These are phyloP conservation scores for Tephrocybe sp. DNA, from an alignment of 768 basidiomycete genomes.

Conservation along the genomic window DNA sequence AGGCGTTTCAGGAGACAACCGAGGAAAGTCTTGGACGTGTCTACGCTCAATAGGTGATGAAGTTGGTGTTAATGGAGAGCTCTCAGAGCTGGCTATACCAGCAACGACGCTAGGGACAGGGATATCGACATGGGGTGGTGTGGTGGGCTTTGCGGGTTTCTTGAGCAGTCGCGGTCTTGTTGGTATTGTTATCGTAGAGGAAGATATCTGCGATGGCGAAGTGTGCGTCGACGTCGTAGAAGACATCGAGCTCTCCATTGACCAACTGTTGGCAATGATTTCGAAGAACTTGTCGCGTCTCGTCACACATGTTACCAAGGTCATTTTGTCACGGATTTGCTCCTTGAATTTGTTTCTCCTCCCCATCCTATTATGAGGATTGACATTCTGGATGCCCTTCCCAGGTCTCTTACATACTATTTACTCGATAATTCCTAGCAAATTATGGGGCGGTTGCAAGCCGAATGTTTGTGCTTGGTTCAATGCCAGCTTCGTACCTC, in stretches of 20 bases:
- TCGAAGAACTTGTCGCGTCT: too few species aligned
- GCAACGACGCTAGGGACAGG: neutral
- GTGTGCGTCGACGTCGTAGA: conserved; percentile 8
- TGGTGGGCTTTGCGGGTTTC: conserved; percentile 1
- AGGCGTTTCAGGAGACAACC: conserved; percentile 14
- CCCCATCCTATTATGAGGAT: too few species aligned
- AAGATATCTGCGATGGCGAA: neutral
- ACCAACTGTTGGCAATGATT: too few species aligned
- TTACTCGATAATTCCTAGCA: too few species aligned
- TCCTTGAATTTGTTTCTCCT: too few species aligned
- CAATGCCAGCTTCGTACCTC: too few species aligned
- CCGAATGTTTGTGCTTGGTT: too few species aligned
- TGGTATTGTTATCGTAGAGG: neutral
- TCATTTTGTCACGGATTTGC: too few species aligned
- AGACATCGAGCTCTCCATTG: conserved; percentile 8
- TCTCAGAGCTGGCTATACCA: conserved; percentile 14
- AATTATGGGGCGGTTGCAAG: too few species aligned
- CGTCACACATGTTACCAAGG: conserved; percentile 2
- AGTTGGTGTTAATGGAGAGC: conserved; percentile 14
- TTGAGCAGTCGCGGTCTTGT: conserved; percentile 8
- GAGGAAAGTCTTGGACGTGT: neutral
- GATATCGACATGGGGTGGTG: conserved; percentile 4
- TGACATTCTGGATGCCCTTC: too few species aligned
- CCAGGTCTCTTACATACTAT: too few species aligned
- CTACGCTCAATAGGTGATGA: conserved; percentile 15